Evolutionary conservation across 495 filamentous ascomycete species (phyloP).

Genomic region (Xylaria palmicola): DNA sequence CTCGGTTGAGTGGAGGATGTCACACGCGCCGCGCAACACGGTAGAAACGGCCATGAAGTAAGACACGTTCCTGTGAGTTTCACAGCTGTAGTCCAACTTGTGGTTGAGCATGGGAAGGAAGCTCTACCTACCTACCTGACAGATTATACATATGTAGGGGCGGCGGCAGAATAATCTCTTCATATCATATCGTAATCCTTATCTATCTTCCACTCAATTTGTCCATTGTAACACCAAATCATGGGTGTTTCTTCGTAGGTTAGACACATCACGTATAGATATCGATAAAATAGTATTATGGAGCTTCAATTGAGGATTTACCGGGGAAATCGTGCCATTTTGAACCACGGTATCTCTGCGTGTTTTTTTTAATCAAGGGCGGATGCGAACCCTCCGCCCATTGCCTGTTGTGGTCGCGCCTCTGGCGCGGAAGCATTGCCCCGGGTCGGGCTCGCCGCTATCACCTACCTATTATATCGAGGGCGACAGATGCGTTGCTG

Average conservation of each 20-base stretch:
- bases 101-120: not conserved
- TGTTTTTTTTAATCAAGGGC: not conserved
- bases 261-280: not conserved
- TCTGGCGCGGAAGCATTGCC: not conserved
- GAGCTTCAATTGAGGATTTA: no score
- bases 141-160: slow-evolving; percentile 11
- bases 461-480: no score
- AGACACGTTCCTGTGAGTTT: not conserved
- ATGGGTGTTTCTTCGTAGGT: no score
- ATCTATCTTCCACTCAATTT: not conserved
- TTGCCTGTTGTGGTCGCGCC: not conserved
- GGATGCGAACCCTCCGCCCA: not conserved
- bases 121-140: not conserved
- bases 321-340: no score
- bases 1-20: not conserved
- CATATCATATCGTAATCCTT: slow-evolving; percentile 5
- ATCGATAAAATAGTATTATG: not conserved
- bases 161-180: not conserved
- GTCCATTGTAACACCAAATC: no score
- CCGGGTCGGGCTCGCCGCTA: no score
- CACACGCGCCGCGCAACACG: not conserved
- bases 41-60: not conserved
- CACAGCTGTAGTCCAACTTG: not conserved
- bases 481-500: not conserved
- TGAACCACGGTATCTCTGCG: not conserved